Base-by-base conservation (phyloP, 192 early-diverging fungal genomes). In the Mortierella hygrophila region DNA sequence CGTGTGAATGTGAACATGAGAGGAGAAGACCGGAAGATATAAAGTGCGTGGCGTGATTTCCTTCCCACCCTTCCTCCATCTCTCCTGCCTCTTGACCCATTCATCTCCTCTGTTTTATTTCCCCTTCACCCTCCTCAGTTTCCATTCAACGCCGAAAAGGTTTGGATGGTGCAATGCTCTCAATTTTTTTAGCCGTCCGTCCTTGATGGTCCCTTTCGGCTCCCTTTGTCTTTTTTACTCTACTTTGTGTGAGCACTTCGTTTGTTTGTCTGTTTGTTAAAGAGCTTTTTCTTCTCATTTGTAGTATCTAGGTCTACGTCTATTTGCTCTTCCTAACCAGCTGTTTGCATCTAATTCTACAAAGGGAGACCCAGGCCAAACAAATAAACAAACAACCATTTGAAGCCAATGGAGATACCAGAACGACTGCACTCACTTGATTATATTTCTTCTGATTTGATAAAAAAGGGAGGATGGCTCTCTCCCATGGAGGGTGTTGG, bases 81-180 rank as follows among this genome's bases (percentile, higher is more conserved):
- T 6, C 26, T 32, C 60, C 26, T 32, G 11, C 26, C 29, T 4
- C 21, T 65, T 65, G 16, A 16, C 18, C 49, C 44, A 46, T 52
- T 52, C 49, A 5, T 4, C 20, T 52, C 29, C 26, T 32, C 10
- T 29, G 13, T 32, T 23, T 10, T 57, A 40, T 40, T 1, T 57
- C 55, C 21, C 16, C 8, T 57, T 13, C 44, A 46, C n/a, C 29
- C 32, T 65, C 60, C 60, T 32, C 13, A 29, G 60, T 15, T 65
- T 65, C 60, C 60, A 65, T 65, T 65, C 60, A 65, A 65, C 26
- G 10, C 11, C n/a, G 13, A 32, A 29, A 32, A 65, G 29, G 60
- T 65, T 35, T 32, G 29, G 29, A 32, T 65, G 60, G 60, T 65
- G 29, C 60, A 65, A 65, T 65, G 60, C 60, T 65, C 60, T 65